Conservation (phyloP, 202 grass and related monocot species). For the Setaria viridis region DNA sequence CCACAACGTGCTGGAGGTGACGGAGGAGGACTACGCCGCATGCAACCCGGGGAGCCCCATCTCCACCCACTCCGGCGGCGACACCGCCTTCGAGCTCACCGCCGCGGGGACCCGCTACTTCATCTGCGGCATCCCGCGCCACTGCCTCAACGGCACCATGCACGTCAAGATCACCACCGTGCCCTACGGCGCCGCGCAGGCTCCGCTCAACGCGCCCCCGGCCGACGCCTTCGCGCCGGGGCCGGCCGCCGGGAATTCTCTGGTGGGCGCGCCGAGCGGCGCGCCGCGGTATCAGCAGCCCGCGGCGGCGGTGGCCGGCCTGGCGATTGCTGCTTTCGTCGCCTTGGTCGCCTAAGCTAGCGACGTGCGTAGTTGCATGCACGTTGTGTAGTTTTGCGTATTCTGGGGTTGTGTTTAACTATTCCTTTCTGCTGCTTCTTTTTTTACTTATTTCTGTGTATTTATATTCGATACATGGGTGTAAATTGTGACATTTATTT, state of each 20-base stretch:
- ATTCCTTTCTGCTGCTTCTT: neutral
- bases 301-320: conserved; percentile 34
- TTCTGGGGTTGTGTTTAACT: neutral
- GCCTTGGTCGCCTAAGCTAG: conserved; percentile 44
- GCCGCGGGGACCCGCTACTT: conserved; percentile 69
- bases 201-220: conserved; percentile 4
- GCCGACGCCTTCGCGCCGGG: conserved; percentile 41
- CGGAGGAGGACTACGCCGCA: conserved; percentile 42
- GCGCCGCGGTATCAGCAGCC: conserved; percentile 18
- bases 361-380: conserved; percentile 12
- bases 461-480: conserved; percentile 8
- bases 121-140: conserved; percentile 76
- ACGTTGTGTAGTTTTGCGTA: conserved; percentile 15
- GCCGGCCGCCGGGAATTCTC: conserved; percentile 16
- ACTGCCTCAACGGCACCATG: conserved; percentile 79
- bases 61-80: conserved; percentile 51
- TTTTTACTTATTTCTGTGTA: neutral
- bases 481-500: conserved; percentile 11
- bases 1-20: conserved; percentile 83
- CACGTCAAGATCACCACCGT: conserved; percentile 55
- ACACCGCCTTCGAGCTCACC: conserved; percentile 59
- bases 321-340: conserved; percentile 46
- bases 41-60: conserved; percentile 48
- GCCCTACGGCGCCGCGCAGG: conserved; percentile 20
- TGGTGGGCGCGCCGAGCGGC: conserved; percentile 9